Evolutionary conservation across 202 grass and related monocot genomes (phyloP).

Genomic region (Hordeum pubiflorum): DNA sequence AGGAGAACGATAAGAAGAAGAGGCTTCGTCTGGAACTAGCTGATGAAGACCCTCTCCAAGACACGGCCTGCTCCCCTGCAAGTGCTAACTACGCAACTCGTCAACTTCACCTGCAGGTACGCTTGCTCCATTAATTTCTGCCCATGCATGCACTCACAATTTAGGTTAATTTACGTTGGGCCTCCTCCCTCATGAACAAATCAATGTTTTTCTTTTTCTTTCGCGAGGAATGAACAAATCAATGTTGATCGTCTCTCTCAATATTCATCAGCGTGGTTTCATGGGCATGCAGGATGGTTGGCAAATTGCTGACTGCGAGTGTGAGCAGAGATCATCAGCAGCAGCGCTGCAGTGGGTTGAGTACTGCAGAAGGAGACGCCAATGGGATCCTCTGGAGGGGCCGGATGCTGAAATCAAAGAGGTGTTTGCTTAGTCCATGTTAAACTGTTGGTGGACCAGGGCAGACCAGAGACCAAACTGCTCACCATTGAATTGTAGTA

Average conservation of each 20-base stretch:
- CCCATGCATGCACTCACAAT: background rate
- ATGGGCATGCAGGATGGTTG: conserved; percentile 7
- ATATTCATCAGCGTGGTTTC: background rate
- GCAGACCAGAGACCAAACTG: background rate
- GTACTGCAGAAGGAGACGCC: background rate
- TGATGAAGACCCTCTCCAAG: conserved; percentile 25
- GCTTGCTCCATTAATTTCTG: background rate
- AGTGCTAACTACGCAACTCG: background rate
- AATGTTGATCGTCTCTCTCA: background rate
- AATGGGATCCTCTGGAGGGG: background rate
- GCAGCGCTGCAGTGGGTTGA: background rate
- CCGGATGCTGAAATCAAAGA: background rate
- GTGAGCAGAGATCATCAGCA: background rate
- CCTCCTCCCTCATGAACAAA: background rate
- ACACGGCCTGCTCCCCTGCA: conserved; percentile 16
- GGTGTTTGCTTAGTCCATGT: background rate
- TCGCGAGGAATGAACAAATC: background rate
- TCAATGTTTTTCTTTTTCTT: background rate
- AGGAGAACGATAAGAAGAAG: background rate
- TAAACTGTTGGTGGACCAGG: background rate
- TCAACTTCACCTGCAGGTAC: background rate
- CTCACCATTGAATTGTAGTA: background rate
- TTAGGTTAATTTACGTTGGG: too few relatives aligned
- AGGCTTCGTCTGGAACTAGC: background rate
- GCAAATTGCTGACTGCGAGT: background rate